Evolutionary conservation across 352 stramenopile species (phyloP), one percentile per base, ranked within the genome.

Genomic region (Globisporangium emineosum): DNA sequence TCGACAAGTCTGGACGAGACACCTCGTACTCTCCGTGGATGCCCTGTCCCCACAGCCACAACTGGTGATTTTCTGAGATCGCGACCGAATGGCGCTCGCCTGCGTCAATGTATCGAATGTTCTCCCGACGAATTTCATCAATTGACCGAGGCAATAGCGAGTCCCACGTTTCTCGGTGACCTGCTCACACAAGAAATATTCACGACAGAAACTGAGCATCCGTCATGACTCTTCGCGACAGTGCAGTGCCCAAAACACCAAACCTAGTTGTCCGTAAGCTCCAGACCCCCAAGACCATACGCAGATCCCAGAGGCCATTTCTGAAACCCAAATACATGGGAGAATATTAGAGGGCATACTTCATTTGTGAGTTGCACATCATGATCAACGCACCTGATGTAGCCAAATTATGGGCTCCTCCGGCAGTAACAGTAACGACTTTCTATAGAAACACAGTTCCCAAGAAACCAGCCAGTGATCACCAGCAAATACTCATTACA

Each of bases 31-130:
- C 67, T 32, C 79, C 82, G 50, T 90, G 83, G 30, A 91, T 69
- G 0, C 86, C 83, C 61, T 91, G 74, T 0, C 86, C 86, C 86
- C 86, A 94, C 8, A 86, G 29, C 83, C 86, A 94, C n/a, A 94
- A 64, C 17, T 85, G 60, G 37, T 69, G 73, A 8, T 49, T 66
- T 2, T 87, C 79, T 3, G 86, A 90, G 43, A 94, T 77, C 13
- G 86, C 86, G 27, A 92, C 29, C 3, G 86, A 94, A 50, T 94
- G 86, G 3, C 73, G 71, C 53, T 90, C 73, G 0, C 83, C 86
- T 9, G 79, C 83, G 57, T 90, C 77, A n/a, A 94, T 76, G 33
- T 66, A 86, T 0, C 59, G 68, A 49, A 94, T 84, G 17, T 35
- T 69, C 65, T 92, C 80, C 23, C 68, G 62, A 12, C 74, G 76